These are phyloP conservation scores for Sarocladium brachiariae DNA, from an alignment of 2,329 filamentous ascomycete genomes.

Conservation along the genomic window DNA sequence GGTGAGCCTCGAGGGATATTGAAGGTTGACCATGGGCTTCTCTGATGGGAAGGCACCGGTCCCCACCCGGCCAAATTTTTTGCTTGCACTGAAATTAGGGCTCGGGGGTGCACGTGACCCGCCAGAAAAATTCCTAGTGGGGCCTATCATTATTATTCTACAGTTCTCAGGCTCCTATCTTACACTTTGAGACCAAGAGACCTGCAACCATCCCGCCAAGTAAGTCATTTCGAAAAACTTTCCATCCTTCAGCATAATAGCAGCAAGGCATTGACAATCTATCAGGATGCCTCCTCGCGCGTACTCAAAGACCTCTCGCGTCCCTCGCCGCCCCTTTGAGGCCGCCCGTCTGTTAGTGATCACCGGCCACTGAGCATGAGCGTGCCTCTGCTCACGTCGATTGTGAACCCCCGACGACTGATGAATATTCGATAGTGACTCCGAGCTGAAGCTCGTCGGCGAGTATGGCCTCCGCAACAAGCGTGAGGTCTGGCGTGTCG, in stretches of 20 bases:
- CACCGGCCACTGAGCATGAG: slow-evolving; percentile 95
- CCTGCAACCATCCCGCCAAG: slow-evolving; percentile 34
- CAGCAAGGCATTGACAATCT: slow-evolving; percentile 21
- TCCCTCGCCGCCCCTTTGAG: slow-evolving; percentile 97
- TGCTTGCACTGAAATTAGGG: neutral
- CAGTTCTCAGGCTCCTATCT: neutral
- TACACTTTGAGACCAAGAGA: slow-evolving; percentile 22
- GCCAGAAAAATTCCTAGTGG: slow-evolving; percentile 14
- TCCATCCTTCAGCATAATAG: slow-evolving; percentile 11
- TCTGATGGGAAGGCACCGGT: too few species aligned
- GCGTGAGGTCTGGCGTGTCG: slow-evolving; percentile 99
- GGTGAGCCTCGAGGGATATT: slow-evolving; percentile 17
- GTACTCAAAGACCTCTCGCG: slow-evolving; percentile 99
- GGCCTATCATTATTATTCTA: slow-evolving; percentile 21
- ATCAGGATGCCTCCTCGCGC: slow-evolving; percentile 44
- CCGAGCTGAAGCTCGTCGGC: slow-evolving; percentile 98
- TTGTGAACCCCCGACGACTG: slow-evolving; percentile 66
- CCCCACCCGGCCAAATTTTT: too few species aligned
- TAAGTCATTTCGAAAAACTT: slow-evolving; percentile 21
- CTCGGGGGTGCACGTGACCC: slow-evolving; percentile 23
- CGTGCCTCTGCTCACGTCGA: slow-evolving; percentile 97
- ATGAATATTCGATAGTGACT: slow-evolving; percentile 65
- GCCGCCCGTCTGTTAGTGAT: slow-evolving; percentile 98
- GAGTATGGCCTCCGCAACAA: slow-evolving; percentile 99
- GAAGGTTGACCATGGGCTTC: too few species aligned